Evolutionary conservation across 495 filamentous ascomycete species (phyloP).

Genomic region (Talaromyces proteolyticus): DNA sequence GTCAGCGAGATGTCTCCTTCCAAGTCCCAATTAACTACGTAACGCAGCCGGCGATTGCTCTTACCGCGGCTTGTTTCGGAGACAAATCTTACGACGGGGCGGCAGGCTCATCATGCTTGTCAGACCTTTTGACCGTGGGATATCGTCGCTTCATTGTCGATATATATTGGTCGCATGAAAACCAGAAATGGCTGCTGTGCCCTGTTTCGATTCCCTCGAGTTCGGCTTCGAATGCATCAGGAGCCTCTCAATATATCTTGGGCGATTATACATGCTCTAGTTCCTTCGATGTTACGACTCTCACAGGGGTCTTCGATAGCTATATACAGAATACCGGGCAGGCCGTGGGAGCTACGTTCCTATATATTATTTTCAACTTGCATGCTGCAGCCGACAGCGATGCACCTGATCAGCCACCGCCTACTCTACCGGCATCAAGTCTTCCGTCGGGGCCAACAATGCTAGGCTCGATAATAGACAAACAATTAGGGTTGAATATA

Average conservation of each 20-base stretch:
- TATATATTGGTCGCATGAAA: conserved; percentile 55
- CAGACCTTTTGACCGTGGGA: conserved; percentile 54
- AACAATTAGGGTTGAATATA: conserved; percentile 39
- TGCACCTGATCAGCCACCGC: conserved; percentile 30
- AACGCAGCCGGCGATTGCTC: conserved; percentile 45
- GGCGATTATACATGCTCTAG: conserved; percentile 54
- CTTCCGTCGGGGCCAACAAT: conserved; percentile 29
- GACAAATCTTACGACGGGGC: conserved; percentile 41
- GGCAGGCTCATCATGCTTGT: conserved; percentile 46
- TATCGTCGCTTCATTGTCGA: conserved; percentile 56
- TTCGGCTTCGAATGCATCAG: conserved; percentile 16
- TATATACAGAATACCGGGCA: conserved; percentile 45
- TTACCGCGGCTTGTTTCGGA: conserved; percentile 54
- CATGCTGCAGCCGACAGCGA: conserved; percentile 46
- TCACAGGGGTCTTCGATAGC: conserved; percentile 39
- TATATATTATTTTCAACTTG: conserved; percentile 50
- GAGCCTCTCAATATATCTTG: conserved; percentile 36
- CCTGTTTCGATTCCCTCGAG: conserved; percentile 38
- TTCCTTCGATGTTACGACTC: conserved; percentile 35
- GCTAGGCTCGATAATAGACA: conserved; percentile 26
- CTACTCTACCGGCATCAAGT: conserved; percentile 20
- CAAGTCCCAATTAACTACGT: conserved; percentile 59
- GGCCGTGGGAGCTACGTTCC: conserved; percentile 32
- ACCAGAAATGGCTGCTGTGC: conserved; percentile 52
- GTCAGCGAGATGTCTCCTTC: conserved; percentile 55